These are phyloP conservation scores for Phytophthora sansomeana DNA, from an alignment of 352 stramenopile species.

Conservation along the genomic window DNA sequence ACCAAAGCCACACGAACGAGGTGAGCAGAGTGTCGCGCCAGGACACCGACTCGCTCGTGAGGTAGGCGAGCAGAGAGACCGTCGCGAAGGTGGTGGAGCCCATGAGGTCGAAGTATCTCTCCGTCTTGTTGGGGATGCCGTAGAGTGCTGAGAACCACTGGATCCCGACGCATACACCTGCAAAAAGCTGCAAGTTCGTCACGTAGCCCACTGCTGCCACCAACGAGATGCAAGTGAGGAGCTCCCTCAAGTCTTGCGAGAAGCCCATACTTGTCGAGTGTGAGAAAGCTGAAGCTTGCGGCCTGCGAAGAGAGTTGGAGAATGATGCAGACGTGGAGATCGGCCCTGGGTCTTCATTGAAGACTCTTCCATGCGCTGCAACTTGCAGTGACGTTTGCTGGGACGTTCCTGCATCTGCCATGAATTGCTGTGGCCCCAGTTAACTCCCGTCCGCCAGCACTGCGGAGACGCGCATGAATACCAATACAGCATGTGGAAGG, in stretches of 20 bases:
- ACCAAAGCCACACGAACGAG: conserved; percentile 72
- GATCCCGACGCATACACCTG: conserved; percentile 57
- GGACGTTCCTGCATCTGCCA: background rate
- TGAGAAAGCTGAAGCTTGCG: conserved; percentile 1
- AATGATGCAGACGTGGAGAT: background rate
- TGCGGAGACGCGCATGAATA: background rate
- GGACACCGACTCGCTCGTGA: conserved; percentile 35
- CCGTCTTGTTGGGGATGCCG: conserved; percentile 67
- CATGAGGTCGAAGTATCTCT: conserved; percentile 82
- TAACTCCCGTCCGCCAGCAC: too few species aligned
- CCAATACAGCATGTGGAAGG: background rate
- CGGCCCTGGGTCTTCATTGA: too few species aligned
- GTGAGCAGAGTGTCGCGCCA: conserved; percentile 68
- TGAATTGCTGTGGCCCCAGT: background rate
- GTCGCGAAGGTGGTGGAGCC: conserved; percentile 70
- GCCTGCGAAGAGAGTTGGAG: background rate
- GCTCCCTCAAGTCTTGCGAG: conserved; percentile 50
- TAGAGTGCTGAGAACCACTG: conserved; percentile 71
- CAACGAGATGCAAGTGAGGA: conserved; percentile 47
- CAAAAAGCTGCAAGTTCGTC: conserved; percentile 55
- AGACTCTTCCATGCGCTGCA: conserved; percentile 6
- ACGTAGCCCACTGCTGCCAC: conserved; percentile 45
- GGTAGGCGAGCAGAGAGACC: conserved; percentile 53
- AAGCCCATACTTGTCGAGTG: conserved; percentile 35
- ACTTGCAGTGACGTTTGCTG: conserved; percentile 3